Evolutionary conservation across 768 basidiomycete genomes (phyloP).

Genomic region (Leccinum subtestaceum): DNA sequence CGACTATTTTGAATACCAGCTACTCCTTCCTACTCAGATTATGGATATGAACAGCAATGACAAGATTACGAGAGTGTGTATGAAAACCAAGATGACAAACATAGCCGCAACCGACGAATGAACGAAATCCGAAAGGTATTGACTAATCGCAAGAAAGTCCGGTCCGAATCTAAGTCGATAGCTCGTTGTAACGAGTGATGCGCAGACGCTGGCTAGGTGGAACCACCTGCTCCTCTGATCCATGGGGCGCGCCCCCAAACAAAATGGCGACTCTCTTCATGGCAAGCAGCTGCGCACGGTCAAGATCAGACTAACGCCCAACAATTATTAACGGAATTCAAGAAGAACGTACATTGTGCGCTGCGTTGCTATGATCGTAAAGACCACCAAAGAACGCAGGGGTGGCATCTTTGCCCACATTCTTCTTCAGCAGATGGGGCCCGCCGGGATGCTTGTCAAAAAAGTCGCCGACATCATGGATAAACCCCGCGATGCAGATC

Average conservation of each 20-base stretch:
- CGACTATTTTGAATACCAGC: no score
- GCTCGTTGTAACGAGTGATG: conserved; percentile 1
- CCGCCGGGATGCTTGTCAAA: conserved; percentile 89
- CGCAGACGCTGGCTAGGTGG: conserved; percentile 8
- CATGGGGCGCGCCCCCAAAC: conserved; percentile 8
- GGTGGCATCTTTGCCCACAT: conserved; percentile 86
- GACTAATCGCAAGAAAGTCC: neutral
- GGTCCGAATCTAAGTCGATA: neutral
- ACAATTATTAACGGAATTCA: no score
- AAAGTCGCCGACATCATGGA: conserved; percentile 80
- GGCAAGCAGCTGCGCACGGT: conserved; percentile 1
- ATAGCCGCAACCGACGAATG: neutral
- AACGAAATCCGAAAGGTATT: neutral
- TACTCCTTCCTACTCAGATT: neutral
- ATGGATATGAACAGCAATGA: neutral
- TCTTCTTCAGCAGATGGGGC: conserved; percentile 72
- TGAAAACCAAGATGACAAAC: neutral
- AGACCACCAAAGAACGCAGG: conserved; percentile 90
- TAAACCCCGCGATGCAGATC: conserved; percentile 83
- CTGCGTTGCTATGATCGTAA: conserved; percentile 80
- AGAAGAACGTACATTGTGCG: conserved; percentile 59
- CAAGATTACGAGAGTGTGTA: neutral
- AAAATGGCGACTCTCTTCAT: conserved; percentile 13
- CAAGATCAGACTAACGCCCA: no score
- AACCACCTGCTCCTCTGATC: conserved; percentile 1